Percentiles rank a stretch among this genome's conserved stretches.
These are phyloP conservation scores for Trichoderma virens DNA, from an alignment of 495 filamentous ascomycete genomes.

Conservation along the genomic window DNA sequence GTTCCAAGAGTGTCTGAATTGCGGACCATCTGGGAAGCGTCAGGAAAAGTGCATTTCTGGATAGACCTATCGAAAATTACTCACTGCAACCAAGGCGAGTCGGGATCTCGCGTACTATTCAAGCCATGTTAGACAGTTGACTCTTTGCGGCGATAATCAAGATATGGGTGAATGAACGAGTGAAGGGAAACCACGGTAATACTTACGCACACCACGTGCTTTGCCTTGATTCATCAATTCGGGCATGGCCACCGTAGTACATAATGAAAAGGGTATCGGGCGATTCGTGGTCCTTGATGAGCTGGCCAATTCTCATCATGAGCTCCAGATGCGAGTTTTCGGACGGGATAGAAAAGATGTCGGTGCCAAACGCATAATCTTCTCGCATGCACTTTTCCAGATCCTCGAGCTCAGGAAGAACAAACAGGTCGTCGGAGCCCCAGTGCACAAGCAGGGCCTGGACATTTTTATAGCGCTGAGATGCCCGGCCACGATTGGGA, in stretches of 20 bases:
- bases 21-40: constrained; percentile 34
- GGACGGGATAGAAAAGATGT: constrained; percentile 43
- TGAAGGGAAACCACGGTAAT: neutral
- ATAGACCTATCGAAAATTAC: constrained; percentile 11
- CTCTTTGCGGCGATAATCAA: neutral
- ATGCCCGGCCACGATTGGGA: constrained; percentile 34
- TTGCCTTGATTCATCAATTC: constrained; percentile 43
- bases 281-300: constrained; percentile 43
- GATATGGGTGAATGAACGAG: neutral
- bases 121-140: constrained; percentile 11
- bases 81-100: constrained; percentile 36
- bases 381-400: constrained; percentile 41
- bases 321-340: constrained; percentile 42
- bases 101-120: constrained; percentile 23
- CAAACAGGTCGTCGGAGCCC: constrained; percentile 47
- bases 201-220: constrained; percentile 43
- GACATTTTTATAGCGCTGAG: constrained; percentile 43
- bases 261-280: constrained; percentile 42
- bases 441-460: constrained; percentile 46
- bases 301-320: constrained; percentile 39
- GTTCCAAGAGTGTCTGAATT: constrained; percentile 45
- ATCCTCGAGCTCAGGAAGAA: constrained; percentile 42
- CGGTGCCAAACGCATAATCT: constrained; percentile 40
- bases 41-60: constrained; percentile 14
- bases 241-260: constrained; percentile 48